These are phyloP conservation scores for Cadophora gregata DNA, from an alignment of 2,329 filamentous ascomycete species.

Conservation along the genomic window DNA sequence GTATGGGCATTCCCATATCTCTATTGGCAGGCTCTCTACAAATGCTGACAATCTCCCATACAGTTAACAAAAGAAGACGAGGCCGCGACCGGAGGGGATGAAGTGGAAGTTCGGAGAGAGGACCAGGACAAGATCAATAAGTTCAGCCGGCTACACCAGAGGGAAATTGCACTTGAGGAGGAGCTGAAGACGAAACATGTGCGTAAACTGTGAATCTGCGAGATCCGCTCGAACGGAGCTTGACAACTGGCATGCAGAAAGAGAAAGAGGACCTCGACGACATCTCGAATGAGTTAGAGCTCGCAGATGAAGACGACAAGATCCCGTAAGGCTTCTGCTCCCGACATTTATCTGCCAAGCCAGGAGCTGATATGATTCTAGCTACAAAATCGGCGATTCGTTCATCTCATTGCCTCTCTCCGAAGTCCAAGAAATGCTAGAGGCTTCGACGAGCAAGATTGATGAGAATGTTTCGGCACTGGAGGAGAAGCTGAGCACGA, in stretches of 20 bases:
- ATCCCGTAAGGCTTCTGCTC: slow-evolving; percentile 68
- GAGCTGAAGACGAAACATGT: slow-evolving; percentile 82
- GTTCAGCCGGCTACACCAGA: slow-evolving; percentile 93
- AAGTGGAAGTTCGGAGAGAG: slow-evolving; percentile 92
- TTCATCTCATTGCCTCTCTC: slow-evolving; percentile 87
- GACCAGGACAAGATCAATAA: slow-evolving; percentile 99
- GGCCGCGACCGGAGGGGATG: slow-evolving; percentile 71
- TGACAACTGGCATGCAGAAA: slow-evolving; percentile 65
- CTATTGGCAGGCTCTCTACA: background rate
- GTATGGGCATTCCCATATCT: background rate
- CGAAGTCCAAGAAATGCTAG: slow-evolving; percentile 86
- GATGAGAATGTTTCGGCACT: slow-evolving; percentile 77
- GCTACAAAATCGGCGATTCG: slow-evolving; percentile 95
- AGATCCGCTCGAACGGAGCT: background rate
- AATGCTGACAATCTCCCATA: slow-evolving; percentile 32
- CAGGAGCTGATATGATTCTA: slow-evolving; percentile 48
- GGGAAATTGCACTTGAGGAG: slow-evolving; percentile 79
- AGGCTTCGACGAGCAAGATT: slow-evolving; percentile 71
- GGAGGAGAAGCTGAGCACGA: slow-evolving; percentile 75
- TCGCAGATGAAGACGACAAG: slow-evolving; percentile 92
- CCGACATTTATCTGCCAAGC: background rate
- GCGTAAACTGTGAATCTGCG: slow-evolving; percentile 43
- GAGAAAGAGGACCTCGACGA: slow-evolving; percentile 98
- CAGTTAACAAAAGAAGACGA: slow-evolving; percentile 93
- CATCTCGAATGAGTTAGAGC: slow-evolving; percentile 86